Base-by-base conservation (phyloP, 768 basidiomycete species). In the Zangia roseola region DNA sequence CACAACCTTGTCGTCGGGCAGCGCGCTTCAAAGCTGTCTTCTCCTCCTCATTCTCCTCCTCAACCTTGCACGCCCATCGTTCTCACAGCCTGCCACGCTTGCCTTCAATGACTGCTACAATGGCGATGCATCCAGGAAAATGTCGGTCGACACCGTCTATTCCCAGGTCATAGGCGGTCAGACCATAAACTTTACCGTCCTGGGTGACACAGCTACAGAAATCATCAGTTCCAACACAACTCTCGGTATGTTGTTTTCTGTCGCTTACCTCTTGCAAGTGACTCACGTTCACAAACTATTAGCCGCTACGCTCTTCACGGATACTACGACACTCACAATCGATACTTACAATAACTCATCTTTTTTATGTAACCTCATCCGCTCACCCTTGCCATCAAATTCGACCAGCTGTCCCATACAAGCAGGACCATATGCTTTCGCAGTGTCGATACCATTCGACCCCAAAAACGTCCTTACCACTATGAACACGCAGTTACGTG, bases 271-370 rank as follows among this genome's bases (percentile, higher is more conserved):
- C 47, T 26, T 36, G n/a, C 33, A 43, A 43, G 34, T 10, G 43
- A 28, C 47, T 55, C 40, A 52, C 19, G 2, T 12, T 53, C 59
- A 42, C 43, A 28, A n/a, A 10, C 28, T 28, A 25, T 41, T 36
- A 64, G 50, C 50, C 86, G 91, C 93, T 16, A 97, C 93, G 8
- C 78, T 97, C 35, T 94, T 95, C 72, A 87, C 86, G 37, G 82
- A 88, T 10, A 85, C 90, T 2, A 77, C 81, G 45, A 80, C 93
- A 19, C 79, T 94, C 42, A 92, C 93, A 3, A 80, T 94, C 57
- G 77, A 76, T 53, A 79, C 86, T 52, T 87, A 79, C 68, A 76
- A 75, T 40, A 85, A 86, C 55, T 80, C 79, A 52, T 81, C 85
- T 3, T 91, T 79, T 62, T 74, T 97, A 53, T 98, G 95, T 68